Base-by-base conservation (phyloP, 2,329 filamentous ascomycete genomes). In the Trichophyton equinum region DNA sequence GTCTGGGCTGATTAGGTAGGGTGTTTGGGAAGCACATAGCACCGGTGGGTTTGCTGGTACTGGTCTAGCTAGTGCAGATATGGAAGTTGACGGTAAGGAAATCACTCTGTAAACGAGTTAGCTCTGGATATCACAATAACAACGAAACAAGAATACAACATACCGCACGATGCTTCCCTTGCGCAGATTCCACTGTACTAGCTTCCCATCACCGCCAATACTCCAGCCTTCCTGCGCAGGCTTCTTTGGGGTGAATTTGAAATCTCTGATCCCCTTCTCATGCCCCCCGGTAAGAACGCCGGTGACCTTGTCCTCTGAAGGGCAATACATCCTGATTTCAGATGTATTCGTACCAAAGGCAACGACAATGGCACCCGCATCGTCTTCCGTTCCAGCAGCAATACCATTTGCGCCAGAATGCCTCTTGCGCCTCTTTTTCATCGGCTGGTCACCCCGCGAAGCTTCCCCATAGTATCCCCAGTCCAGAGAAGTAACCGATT, bases 341-440 rank as follows among this genome's bases (percentile, higher is more conserved):
- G 78, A 78, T 22, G 69, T 70, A 63, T 69, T 80, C 22, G 77
- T 79, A 42, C 78, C 77, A 64, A 78, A 76, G 33, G 78, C 79
- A 65, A 81, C 69, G 15, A 79, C 77, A 36, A 76, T 72, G 46
- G 73, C 72, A 59, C 70, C 67, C 55, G 73, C 71, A 56, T 72
- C 65, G 25, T 70, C 69, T 56, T 69, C 60, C 2, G n/a, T 7
- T 44, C 40, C 40, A 44, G 40, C 40, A 36, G 44, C 66, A 42
- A 60, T 61, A 18, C 74, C 75, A 69, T 77, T 77, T 61, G 72
- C 69, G 60, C 71, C 70, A 27, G 74, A 75, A 59, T 70, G 71
- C 60, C 77, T 73, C 72, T 80, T 80, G 65, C 78, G 74, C 72
- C 80, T 81, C 70, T 79, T 81, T 69, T 78, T 79, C 51, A 71